phyloP scores from a whole-genome alignment of 352 stramenopile species.

The Globisporangium radiosum region DNA sequence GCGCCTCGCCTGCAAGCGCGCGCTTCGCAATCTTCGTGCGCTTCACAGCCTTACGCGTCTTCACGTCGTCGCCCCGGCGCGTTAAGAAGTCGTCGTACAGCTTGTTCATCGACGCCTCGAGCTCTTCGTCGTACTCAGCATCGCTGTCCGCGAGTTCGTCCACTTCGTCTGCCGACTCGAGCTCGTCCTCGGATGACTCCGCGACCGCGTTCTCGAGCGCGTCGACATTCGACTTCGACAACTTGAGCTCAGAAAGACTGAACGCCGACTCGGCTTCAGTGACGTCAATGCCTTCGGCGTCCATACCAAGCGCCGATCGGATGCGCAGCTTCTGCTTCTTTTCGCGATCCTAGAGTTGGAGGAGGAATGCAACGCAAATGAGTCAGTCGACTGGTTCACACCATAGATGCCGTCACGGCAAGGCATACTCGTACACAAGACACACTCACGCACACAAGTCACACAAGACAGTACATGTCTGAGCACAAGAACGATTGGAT shows the following conservation, averaged over 20 bases:
- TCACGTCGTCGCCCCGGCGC: constrained; percentile 68
- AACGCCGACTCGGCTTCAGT: constrained; percentile 78
- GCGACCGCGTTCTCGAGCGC: constrained; percentile 62
- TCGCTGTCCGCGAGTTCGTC: constrained; percentile 57
- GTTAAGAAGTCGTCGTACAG: constrained; percentile 78
- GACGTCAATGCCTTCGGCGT: constrained; percentile 75
- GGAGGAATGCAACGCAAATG: neutral
- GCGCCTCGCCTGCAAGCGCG: constrained; percentile 67
- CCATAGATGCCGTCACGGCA: too few relatives aligned
- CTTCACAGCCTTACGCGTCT: constrained; percentile 83
- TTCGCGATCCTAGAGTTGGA: constrained; percentile 61
- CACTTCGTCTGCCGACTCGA: constrained; percentile 23
- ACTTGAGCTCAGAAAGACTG: constrained; percentile 67
- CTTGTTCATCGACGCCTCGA: constrained; percentile 83
- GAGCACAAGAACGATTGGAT: constrained; percentile 89
- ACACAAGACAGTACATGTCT: constrained; percentile 43
- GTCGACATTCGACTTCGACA: constrained; percentile 76
- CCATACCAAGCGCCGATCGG: constrained; percentile 76
- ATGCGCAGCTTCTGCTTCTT: constrained; percentile 82
- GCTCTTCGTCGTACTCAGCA: constrained; percentile 69
- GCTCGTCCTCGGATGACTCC: constrained; percentile 36
- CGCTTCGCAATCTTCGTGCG: constrained; percentile 81
- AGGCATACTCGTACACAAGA: neutral
- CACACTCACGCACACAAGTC: constrained; percentile 15
- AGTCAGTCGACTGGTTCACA: constrained; percentile 5